Percentiles rank a stretch among this genome's conserved stretches.
Conservation (phyloP, 2,329 filamentous ascomycete species). For the Zymoseptoria brevis region DNA sequence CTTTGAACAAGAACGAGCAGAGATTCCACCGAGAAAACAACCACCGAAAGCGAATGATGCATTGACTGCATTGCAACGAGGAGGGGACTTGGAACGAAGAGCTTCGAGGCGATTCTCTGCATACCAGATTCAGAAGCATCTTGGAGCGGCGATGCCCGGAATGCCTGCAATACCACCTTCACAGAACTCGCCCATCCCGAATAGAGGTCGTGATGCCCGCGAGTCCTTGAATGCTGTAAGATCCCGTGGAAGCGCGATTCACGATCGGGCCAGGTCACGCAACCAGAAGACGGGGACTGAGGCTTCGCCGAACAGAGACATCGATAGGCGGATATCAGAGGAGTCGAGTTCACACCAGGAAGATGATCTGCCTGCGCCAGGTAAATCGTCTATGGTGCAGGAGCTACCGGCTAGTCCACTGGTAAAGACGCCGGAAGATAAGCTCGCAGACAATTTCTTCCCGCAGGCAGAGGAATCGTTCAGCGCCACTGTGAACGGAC, state of each 20-base stretch:
- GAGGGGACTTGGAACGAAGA: slow-evolving; percentile 83
- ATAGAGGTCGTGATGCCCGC: slow-evolving; percentile 71
- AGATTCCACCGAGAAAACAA: slow-evolving; percentile 54
- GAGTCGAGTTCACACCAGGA: slow-evolving; percentile 42
- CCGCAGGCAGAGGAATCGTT: slow-evolving; percentile 13
- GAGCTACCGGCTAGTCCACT: slow-evolving; percentile 37
- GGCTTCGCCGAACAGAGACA: slow-evolving; percentile 51
- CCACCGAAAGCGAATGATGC: slow-evolving; percentile 82
- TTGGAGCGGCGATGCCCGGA: slow-evolving; percentile 71
- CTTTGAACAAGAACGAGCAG: neutral
- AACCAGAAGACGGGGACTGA: slow-evolving; percentile 38
- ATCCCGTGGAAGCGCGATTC: slow-evolving; percentile 44
- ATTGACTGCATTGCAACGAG: slow-evolving; percentile 79
- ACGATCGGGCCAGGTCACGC: slow-evolving; percentile 22
- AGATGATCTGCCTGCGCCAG: slow-evolving; percentile 28
- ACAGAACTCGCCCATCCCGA: slow-evolving; percentile 75
- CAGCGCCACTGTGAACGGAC: slow-evolving; percentile 30
- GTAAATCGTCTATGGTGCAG: slow-evolving; percentile 8
- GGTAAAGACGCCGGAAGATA: slow-evolving; percentile 59
- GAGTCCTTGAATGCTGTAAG: slow-evolving; percentile 74
- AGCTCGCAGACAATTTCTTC: slow-evolving; percentile 37
- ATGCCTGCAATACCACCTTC: slow-evolving; percentile 74
- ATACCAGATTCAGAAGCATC: slow-evolving; percentile 92
- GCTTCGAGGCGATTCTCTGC: slow-evolving; percentile 90
- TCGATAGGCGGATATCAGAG: slow-evolving; percentile 53